phyloP scores from a whole-genome alignment of 2,329 filamentous ascomycete species.

The Neopestalotiopsis clavispora region DNA sequence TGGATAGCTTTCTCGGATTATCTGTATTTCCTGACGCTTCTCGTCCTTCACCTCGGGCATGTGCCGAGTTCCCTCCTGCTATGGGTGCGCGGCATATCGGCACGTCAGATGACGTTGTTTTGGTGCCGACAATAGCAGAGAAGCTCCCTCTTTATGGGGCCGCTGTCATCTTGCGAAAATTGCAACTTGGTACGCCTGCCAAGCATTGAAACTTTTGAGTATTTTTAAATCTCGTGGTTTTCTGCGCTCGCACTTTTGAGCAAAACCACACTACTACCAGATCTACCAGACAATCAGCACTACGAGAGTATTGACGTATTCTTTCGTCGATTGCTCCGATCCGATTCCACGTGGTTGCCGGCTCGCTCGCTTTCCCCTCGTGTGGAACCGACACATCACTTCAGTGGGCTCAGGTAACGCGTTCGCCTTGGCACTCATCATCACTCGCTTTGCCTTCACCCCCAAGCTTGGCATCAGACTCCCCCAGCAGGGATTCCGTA shows the following conservation, averaged over 20 bases:
- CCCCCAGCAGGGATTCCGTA: slow-evolving; percentile 9
- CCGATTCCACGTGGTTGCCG: neutral
- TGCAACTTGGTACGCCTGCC: slow-evolving; percentile 1
- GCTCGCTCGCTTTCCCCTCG: neutral
- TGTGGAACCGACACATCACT: slow-evolving; percentile 7
- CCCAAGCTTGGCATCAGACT: slow-evolving; percentile 11
- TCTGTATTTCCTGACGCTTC: neutral
- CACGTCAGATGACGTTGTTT: slow-evolving; percentile 9
- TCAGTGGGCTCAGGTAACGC: slow-evolving; percentile 5
- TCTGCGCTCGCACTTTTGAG: slow-evolving; percentile 8
- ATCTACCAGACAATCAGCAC: neutral
- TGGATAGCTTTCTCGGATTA: neutral
- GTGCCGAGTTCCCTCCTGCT: slow-evolving; percentile 10
- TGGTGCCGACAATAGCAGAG: neutral
- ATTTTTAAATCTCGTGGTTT: slow-evolving; percentile 7
- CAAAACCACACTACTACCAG: neutral
- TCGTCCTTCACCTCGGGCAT: neutral
- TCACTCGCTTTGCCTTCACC: neutral
- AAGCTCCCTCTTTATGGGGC: neutral
- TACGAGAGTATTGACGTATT: neutral
- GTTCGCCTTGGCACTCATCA: slow-evolving; percentile 18
- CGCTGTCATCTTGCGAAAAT: slow-evolving; percentile 8
- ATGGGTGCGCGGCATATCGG: slow-evolving; percentile 8
- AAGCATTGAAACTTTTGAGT: neutral
- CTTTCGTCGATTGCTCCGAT: neutral